phyloP scores from a whole-genome alignment of 2,329 filamentous ascomycete genomes.

The Incumbomyces lentus region DNA sequence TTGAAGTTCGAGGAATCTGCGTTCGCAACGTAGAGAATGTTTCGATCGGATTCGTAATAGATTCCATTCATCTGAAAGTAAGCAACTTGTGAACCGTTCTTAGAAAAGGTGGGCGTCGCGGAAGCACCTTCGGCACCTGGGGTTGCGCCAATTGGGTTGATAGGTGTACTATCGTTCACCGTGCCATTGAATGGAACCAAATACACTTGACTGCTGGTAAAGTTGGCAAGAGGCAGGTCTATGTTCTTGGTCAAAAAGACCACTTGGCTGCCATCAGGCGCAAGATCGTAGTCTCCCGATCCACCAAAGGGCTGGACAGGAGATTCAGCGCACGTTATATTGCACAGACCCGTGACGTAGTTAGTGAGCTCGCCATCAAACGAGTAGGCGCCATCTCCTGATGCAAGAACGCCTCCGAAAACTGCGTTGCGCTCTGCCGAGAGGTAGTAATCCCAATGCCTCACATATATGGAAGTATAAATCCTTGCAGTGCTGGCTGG shows the following conservation, averaged over 20 bases:
- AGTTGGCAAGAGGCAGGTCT: conserved; percentile 39
- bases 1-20: conserved; percentile 25
- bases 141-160: conserved; percentile 33
- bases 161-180: conserved; percentile 33
- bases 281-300: conserved; percentile 64
- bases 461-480: conserved; percentile 65
- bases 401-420: conserved; percentile 57
- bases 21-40: conserved; percentile 34
- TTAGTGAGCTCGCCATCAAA: conserved; percentile 42
- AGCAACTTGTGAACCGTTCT: conserved; percentile 57
- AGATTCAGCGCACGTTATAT: conserved; percentile 43
- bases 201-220: conserved; percentile 77
- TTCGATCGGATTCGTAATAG: conserved; percentile 73
- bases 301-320: conserved; percentile 60
- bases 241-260: conserved; percentile 35
- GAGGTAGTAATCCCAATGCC: conserved; percentile 74
- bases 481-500: conserved; percentile 55
- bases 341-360: conserved; percentile 29
- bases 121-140: conserved; percentile 46
- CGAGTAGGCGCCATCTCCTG: conserved; percentile 20
- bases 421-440: conserved; percentile 60
- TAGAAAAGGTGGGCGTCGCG: conserved; percentile 63
- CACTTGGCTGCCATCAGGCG: conserved; percentile 31
- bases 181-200: conserved; percentile 56
- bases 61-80: conserved; percentile 69